Base-by-base conservation (phyloP, 2,329 filamentous ascomycete species). In the Septoria petroselini region DNA sequence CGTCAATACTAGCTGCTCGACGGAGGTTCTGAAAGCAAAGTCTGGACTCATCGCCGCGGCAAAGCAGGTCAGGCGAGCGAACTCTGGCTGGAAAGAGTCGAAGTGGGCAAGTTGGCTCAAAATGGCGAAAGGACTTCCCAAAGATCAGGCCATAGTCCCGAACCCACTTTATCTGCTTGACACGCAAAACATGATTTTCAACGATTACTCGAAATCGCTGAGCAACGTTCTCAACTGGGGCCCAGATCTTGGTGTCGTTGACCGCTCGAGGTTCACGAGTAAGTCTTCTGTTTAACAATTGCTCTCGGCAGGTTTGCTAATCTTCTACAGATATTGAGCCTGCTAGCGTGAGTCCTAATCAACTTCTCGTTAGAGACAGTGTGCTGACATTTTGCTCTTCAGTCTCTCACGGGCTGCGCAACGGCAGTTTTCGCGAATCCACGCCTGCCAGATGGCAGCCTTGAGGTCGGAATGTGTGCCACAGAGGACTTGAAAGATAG, bases 181-280 rank as follows among this genome's bases (percentile, higher is more conserved):
- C n/a, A 42, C 41, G 7, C 49, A 55, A 35, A 57, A 57, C 18
- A 25, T 57, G 35, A 48, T 31, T 33, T 55, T 57, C 45, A 57
- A 55, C 41, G 54, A 57, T 33, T 55, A 52, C 25, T 57, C 54
- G 9, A 54, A 48, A 15, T 52, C 46, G 4, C 52, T 53, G 18
- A 46, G 48, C 4, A 49, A 57, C 29, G 11, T 39, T 6, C 19
- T 55, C 18, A 39, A 53, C 19, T 57, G 54, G 54, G 52, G 54
- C 8, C n/a, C 33, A 25, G 38, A 44, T 7, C 49, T 57, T 14
- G 54, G 54, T 3, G 30, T 39, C 15, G 14, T 48, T 38, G 54
- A 52, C 21, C 34, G 48, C 21, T 52, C 46, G 4, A n/a, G 52
- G 39, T 57, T 52, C 25, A 55, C 47, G 44, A 46, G 41, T 43